Conservation (phyloP, 2,329 filamentous ascomycete species). For the Claviceps sp. region DNA sequence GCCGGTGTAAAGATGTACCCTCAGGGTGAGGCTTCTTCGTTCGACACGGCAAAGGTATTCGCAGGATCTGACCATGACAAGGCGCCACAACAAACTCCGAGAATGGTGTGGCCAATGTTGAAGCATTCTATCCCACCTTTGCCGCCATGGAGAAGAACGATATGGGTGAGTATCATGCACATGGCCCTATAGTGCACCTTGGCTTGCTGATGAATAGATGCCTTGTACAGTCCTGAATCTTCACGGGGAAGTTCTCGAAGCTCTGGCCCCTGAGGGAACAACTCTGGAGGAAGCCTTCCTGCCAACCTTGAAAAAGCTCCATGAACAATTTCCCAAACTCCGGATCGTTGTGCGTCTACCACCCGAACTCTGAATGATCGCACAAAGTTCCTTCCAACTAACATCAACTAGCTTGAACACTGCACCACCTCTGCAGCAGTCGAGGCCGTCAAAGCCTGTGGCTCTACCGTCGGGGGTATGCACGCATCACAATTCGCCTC, state of each 20-base stretch:
- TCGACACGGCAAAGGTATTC: neutral
- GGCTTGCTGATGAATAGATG: neutral
- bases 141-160: conserved; percentile 76
- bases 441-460: conserved; percentile 62
- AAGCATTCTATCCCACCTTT: conserved; percentile 66
- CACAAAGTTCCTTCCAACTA: neutral
- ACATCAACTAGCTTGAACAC: conserved; percentile 48
- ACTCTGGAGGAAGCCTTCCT: conserved; percentile 51
- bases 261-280: conserved; percentile 31
- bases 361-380: no score
- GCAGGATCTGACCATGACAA: neutral
- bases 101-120: conserved; percentile 53
- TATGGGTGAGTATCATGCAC: conserved; percentile 24
- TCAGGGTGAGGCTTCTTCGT: conserved; percentile 13
- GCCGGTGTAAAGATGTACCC: conserved; percentile 61
- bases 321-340: conserved; percentile 60
- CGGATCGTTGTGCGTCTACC: conserved; percentile 29
- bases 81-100: conserved; percentile 54
- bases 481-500: neutral
- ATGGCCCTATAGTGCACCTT: neutral
- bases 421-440: conserved; percentile 77
- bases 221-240: conserved; percentile 57
- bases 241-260: conserved; percentile 67
- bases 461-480: conserved; percentile 53
- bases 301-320: conserved; percentile 62